These are phyloP conservation scores for Pterocarpus macrocarpus DNA, from an alignment of 306 rosid species.

Conservation along the genomic window DNA sequence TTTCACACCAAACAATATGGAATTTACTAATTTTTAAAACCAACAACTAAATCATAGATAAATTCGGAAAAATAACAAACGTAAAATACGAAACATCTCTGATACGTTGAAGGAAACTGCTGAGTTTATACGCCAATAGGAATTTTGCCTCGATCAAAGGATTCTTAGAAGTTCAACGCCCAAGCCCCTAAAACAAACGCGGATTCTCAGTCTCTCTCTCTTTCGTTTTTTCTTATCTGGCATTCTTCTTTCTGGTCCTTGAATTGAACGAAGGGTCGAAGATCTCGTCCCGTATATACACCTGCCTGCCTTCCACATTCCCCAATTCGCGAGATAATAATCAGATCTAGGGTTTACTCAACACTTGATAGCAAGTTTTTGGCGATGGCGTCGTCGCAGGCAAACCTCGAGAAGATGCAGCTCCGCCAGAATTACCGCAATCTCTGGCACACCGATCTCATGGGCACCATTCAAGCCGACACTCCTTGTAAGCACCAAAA, in stretches of 20 bases:
- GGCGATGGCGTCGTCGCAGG: constrained; percentile 64
- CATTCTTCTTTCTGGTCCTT: background rate
- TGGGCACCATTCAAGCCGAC: constrained; percentile 70
- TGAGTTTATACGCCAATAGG: background rate
- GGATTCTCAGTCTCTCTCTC: background rate
- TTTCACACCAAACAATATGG: too few relatives aligned
- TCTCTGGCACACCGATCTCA: constrained; percentile 85
- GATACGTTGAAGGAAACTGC: background rate
- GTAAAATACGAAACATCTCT: too few relatives aligned
- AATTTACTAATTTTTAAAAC: too few relatives aligned
- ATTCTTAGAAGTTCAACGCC: background rate
- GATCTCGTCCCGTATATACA: background rate
- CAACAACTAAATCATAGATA: too few relatives aligned
- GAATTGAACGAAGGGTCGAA: background rate
- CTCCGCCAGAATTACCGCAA: constrained; percentile 80
- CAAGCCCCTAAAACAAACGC: background rate
- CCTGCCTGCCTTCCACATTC: background rate
- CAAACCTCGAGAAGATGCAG: constrained; percentile 77
- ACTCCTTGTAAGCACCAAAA: constrained; percentile 64
- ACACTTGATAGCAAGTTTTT: background rate
- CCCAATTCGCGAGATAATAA: background rate
- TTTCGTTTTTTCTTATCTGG: background rate
- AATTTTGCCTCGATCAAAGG: background rate
- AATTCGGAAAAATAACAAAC: too few relatives aligned
- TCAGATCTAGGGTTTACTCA: constrained; percentile 31